Percentiles rank a stretch among this genome's conserved stretches.
Conservation (phyloP, 768 basidiomycete species). For the Hypholoma sublateritium region DNA sequence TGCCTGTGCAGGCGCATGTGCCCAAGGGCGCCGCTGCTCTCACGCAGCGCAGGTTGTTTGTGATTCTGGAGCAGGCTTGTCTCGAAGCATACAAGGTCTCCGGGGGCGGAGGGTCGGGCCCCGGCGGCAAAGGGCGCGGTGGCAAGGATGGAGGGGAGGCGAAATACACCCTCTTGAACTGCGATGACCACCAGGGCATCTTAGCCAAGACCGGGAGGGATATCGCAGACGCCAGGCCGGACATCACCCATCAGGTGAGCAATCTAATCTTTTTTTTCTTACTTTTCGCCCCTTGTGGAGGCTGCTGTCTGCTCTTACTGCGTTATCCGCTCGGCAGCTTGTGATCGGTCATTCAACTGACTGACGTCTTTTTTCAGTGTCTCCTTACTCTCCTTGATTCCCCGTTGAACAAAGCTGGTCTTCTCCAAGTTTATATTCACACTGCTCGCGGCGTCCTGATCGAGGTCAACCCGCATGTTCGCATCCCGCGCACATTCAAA, state of each 20-base stretch:
- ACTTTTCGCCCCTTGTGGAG: slow-evolving; percentile 6
- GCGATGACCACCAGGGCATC: slow-evolving; percentile 99
- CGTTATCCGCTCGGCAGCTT: not conserved
- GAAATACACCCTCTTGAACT: slow-evolving; percentile 96
- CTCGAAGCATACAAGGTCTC: slow-evolving; percentile 92
- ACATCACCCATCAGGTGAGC: slow-evolving; percentile 95
- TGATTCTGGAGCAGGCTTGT: slow-evolving; percentile 92
- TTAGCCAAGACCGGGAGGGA: slow-evolving; percentile 96
- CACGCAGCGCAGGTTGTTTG: slow-evolving; percentile 72
- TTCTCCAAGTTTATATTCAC: slow-evolving; percentile 97
- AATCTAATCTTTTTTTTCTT: slow-evolving; percentile 1
- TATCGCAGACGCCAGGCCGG: slow-evolving; percentile 98
- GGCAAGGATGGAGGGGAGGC: slow-evolving; percentile 72
- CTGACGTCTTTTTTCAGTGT: slow-evolving; percentile 54
- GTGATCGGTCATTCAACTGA: slow-evolving; percentile 1
- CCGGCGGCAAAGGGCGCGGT: slow-evolving; percentile 43
- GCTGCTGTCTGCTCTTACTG: not conserved
- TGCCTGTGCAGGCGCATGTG: slow-evolving; percentile 82
- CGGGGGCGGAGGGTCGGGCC: slow-evolving; percentile 51
- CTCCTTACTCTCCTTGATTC: slow-evolving; percentile 95
- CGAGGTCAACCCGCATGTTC: slow-evolving; percentile 96
- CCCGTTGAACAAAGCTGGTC: slow-evolving; percentile 95
- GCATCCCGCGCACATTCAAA: slow-evolving; percentile 98
- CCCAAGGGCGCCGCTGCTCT: slow-evolving; percentile 53
- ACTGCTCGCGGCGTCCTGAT: slow-evolving; percentile 95